Conservation (phyloP, 768 basidiomycete genomes). For the Thelephora ganbajun region DNA sequence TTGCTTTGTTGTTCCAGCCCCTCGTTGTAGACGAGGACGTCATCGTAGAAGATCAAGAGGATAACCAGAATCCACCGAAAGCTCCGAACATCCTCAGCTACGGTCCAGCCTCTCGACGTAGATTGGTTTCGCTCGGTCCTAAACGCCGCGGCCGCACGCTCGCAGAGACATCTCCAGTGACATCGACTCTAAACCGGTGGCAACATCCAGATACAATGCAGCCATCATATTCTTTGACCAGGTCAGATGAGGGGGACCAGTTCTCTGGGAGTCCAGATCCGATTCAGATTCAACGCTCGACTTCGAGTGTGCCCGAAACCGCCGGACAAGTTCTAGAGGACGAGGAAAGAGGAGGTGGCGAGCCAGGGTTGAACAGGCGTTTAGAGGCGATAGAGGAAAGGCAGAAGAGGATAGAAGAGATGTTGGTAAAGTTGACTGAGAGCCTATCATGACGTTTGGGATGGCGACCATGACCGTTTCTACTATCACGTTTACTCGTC, state of each 20-base stretch:
- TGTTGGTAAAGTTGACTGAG: constrained; percentile 22
- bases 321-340: constrained; percentile 16
- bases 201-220: constrained; percentile 7
- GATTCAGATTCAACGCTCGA: constrained; percentile 4
- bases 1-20: constrained; percentile 66
- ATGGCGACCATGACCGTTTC: too few relatives aligned
- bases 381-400: constrained; percentile 27
- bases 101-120: constrained; percentile 25
- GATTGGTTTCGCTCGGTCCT: constrained; percentile 21
- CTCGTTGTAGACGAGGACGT: constrained; percentile 38
- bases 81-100: constrained; percentile 17
- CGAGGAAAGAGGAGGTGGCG: constrained; percentile 15
- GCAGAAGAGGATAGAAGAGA: constrained; percentile 34
- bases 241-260: constrained; percentile 3
- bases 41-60: constrained; percentile 15
- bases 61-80: background rate
- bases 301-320: constrained; percentile 11
- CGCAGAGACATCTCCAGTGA: background rate
- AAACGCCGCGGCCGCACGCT: constrained; percentile 5
- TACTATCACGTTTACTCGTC: too few relatives aligned
- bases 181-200: constrained; percentile 4
- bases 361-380: constrained; percentile 18
- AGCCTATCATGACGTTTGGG: too few relatives aligned
- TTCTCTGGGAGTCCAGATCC: constrained; percentile 17
- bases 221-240: constrained; percentile 10